Percentiles rank a stretch among this genome's conserved stretches.
Evolutionary conservation across 2,329 filamentous ascomycete species (phyloP).

Genomic region (Phaeosphaeriaceae sp.): DNA sequence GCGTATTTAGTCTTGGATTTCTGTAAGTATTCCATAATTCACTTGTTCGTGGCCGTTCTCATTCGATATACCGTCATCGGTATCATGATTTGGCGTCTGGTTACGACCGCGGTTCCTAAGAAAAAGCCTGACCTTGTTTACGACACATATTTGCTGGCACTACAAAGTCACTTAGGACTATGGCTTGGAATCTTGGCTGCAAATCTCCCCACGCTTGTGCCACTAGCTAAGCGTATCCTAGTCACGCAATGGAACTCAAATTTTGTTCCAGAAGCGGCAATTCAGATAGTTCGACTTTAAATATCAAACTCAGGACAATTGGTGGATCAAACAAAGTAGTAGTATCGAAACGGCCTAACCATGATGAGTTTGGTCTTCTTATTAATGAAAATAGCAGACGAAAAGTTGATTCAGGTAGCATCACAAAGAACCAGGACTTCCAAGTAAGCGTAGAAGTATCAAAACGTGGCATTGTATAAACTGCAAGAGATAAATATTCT

Average conservation of each 20-base stretch:
- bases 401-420: background rate
- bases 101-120: background rate
- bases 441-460: no score
- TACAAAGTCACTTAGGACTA: constrained; percentile 10
- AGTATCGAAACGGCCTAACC: background rate
- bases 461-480: no score
- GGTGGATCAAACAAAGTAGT: background rate
- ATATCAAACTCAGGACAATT: background rate
- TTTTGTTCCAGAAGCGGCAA: background rate
- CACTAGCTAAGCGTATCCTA: background rate
- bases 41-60: background rate
- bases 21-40: constrained; percentile 2
- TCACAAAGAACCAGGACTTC: no score
- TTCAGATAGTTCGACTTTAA: background rate
- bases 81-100: constrained; percentile 6
- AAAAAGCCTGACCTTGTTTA: constrained; percentile 3
- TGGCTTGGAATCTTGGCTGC: constrained; percentile 13
- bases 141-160: background rate
- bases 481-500: no score
- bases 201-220: constrained; percentile 10
- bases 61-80: constrained; percentile 2
- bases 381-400: background rate
- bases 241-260: background rate
- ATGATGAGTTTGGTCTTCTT: background rate
- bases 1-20: constrained; percentile 11